Percentiles rank a stretch among this genome's conserved stretches.
These are phyloP conservation scores for Huntiella abstrusa DNA, from an alignment of 2,329 filamentous ascomycete species.

Conservation along the genomic window DNA sequence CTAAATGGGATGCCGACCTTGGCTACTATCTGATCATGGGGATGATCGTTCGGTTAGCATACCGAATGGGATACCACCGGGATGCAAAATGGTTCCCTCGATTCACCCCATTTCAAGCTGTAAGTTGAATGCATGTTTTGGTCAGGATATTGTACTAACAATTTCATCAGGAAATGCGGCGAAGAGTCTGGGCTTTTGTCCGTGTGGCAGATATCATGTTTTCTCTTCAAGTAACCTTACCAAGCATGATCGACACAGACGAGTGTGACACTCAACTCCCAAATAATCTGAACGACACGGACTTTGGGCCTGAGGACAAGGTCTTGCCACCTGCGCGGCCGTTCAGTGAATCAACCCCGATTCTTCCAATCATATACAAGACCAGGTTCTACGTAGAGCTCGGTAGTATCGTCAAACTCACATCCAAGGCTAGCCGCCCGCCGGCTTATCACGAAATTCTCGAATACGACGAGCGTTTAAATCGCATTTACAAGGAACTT, in stretches of 20 bases:
- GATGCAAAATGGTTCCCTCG: conserved; percentile 57
- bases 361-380: conserved; percentile 64
- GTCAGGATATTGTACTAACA: conserved; percentile 1
- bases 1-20: conserved; percentile 54
- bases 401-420: conserved; percentile 50
- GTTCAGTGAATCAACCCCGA: conserved; percentile 51
- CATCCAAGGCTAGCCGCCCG: conserved; percentile 34
- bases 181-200: conserved; percentile 50
- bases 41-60: conserved; percentile 35
- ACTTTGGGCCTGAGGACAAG: conserved; percentile 52
- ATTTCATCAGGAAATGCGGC: conserved; percentile 43
- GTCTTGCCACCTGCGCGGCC: conserved; percentile 48
- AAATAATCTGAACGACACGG: conserved; percentile 64
- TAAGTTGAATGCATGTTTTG: conserved; percentile 20
- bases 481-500: conserved; percentile 44
- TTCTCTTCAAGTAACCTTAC: conserved; percentile 52
- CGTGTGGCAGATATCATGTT: conserved; percentile 58
- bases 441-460: conserved; percentile 46
- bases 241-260: conserved; percentile 51
- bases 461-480: conserved; percentile 40
- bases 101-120: conserved; percentile 53
- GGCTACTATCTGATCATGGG: conserved; percentile 42
- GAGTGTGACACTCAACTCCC: conserved; percentile 61
- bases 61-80: conserved; percentile 61
- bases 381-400: conserved; percentile 48